Percentiles rank a stretch among this genome's conserved stretches.
Conservation (phyloP, 164 flowering plant genomes). For the Cinnamomum chago region DNA sequence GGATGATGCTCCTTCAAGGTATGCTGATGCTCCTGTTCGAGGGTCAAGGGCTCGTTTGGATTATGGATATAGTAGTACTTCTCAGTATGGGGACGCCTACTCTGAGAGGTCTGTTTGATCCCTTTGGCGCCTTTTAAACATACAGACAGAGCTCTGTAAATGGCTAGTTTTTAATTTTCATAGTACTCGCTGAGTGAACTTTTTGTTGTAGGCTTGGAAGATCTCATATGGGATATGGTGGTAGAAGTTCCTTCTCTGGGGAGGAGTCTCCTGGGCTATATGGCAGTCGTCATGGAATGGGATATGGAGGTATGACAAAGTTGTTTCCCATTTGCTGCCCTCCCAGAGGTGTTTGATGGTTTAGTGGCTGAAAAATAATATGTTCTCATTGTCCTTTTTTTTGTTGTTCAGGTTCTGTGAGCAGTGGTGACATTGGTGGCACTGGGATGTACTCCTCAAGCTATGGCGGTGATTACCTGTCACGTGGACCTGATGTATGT, state of each 20-base stretch:
- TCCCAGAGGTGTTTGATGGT: neutral
- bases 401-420: conserved; percentile 52
- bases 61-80: conserved; percentile 56
- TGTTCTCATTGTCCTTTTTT: neutral
- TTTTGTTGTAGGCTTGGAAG: conserved; percentile 60
- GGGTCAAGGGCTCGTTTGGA: conserved; percentile 91
- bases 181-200: neutral
- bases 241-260: conserved; percentile 60
- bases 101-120: conserved; percentile 53
- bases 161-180: neutral
- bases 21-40: conserved; percentile 68
- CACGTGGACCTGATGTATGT: conserved; percentile 79
- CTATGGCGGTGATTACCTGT: conserved; percentile 65
- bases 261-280: conserved; percentile 74
- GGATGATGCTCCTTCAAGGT: conserved; percentile 89
- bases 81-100: conserved; percentile 77
- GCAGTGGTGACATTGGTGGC: conserved; percentile 67
- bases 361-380: neutral
- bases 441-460: conserved; percentile 79
- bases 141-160: neutral
- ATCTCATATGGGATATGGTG: conserved; percentile 58
- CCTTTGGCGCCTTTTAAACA: neutral
- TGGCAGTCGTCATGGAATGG: conserved; percentile 72
- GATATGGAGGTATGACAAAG: conserved; percentile 58
- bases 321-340: neutral